These are phyloP conservation scores for Solioccasus polychromus DNA, from an alignment of 768 basidiomycete species.

Conservation along the genomic window DNA sequence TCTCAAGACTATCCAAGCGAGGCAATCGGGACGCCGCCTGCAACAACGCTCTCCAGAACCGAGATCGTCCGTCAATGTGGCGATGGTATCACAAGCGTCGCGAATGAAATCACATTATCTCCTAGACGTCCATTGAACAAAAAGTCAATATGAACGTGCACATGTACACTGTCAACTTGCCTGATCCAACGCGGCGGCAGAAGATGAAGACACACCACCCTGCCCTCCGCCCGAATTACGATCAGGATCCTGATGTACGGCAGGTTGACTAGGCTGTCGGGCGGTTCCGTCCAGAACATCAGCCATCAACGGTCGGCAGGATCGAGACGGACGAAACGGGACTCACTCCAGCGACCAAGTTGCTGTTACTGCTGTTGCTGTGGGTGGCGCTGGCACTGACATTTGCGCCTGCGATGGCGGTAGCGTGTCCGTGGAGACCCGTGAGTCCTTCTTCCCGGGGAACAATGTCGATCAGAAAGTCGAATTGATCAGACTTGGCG, in stretches of 20 bases:
- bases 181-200: constrained; percentile 26
- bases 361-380: too few relatives aligned
- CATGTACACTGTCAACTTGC: constrained; percentile 2
- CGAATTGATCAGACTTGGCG: constrained; percentile 92
- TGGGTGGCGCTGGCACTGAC: too few relatives aligned
- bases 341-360: constrained; percentile 26
- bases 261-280: constrained; percentile 27
- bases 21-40: background rate
- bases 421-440: constrained; percentile 19
- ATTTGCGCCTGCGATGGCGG: too few relatives aligned
- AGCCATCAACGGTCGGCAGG: too few relatives aligned
- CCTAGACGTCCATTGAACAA: constrained; percentile 9
- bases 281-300: too few relatives aligned
- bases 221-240: constrained; percentile 19
- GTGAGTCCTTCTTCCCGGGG: constrained; percentile 68
- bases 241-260: constrained; percentile 25
- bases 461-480: constrained; percentile 95
- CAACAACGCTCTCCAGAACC: background rate
- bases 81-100: constrained; percentile 4
- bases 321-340: too few relatives aligned
- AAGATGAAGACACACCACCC: constrained; percentile 16
- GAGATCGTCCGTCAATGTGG: background rate
- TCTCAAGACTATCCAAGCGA: background rate
- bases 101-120: constrained; percentile 2
- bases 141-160: background rate